Percentiles rank a stretch among this genome's conserved stretches.
These are phyloP conservation scores for Carnegiea gigantea DNA, from an alignment of 179 eudicot genomes.

Conservation along the genomic window DNA sequence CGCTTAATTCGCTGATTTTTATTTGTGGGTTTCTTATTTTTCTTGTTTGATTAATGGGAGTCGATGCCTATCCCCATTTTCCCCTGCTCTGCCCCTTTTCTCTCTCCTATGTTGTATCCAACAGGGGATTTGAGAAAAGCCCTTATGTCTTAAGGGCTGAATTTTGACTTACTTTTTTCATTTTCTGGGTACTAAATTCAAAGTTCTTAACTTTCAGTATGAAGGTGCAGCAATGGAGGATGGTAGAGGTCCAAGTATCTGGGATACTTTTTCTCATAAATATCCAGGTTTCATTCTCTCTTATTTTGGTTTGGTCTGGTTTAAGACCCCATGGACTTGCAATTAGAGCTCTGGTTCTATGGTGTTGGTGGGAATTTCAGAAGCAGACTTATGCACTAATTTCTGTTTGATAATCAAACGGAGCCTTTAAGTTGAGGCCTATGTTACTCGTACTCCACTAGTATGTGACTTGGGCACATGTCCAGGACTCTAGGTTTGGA, in stretches of 20 bases:
- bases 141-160: background rate
- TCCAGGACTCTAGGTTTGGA: background rate
- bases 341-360: too few relatives aligned
- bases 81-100: background rate
- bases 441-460: background rate
- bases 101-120: background rate
- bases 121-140: background rate
- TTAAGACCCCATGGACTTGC: too few relatives aligned
- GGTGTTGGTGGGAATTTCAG: background rate
- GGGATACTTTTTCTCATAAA: conserved; percentile 41
- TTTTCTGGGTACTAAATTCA: background rate
- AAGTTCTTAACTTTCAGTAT: conserved; percentile 17
- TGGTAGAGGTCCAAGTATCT: conserved; percentile 42
- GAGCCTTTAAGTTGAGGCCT: background rate
- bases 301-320: background rate
- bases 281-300: conserved; percentile 27
- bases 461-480: background rate
- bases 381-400: background rate
- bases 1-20: background rate
- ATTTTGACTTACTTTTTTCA: background rate
- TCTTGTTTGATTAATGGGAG: background rate
- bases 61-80: background rate
- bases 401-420: background rate
- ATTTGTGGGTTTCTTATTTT: background rate
- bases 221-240: conserved; percentile 44